phyloP scores from a whole-genome alignment of 2,329 filamentous ascomycete genomes.

The Coniella vitis region DNA sequence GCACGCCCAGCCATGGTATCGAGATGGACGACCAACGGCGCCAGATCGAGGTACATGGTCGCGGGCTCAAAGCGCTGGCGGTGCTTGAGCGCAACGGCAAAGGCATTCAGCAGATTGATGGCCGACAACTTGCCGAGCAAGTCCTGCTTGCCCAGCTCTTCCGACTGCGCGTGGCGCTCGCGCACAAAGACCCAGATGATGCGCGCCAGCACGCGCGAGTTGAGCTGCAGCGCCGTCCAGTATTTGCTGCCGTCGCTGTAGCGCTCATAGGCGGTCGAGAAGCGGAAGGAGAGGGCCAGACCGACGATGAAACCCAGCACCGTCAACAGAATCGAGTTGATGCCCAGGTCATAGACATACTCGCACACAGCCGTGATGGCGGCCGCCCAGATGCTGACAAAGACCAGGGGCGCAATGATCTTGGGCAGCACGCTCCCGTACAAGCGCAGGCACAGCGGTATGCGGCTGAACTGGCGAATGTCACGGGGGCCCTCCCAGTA shows the following conservation, averaged over 20 bases:
- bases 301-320: constrained; percentile 77
- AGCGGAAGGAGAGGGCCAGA: constrained; percentile 71
- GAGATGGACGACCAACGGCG: constrained; percentile 62
- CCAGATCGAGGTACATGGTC: constrained; percentile 67
- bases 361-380: constrained; percentile 52
- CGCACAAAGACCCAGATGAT: constrained; percentile 1
- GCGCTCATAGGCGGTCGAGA: constrained; percentile 70
- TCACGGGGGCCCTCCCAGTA: constrained; percentile 63
- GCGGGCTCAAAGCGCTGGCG: constrained; percentile 79
- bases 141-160: constrained; percentile 1
- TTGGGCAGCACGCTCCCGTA: constrained; percentile 70
- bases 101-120: constrained; percentile 73
- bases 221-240: constrained; percentile 31
- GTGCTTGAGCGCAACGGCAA: constrained; percentile 73
- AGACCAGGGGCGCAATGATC: constrained; percentile 61
- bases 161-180: not conserved
- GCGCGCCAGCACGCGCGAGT: constrained; percentile 12
- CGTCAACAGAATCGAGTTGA: constrained; percentile 60
- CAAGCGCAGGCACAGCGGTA: constrained; percentile 68
- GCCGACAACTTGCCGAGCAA: constrained; percentile 1
- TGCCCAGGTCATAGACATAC: constrained; percentile 37
- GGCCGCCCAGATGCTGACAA: constrained; percentile 60
- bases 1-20: constrained; percentile 64
- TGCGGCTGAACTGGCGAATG: constrained; percentile 67
- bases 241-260: constrained; percentile 58